A percentile compares a stretch with the other conserved stretches of the same genome.
Conservation (phyloP, 2,329 filamentous ascomycete genomes). For the Colletotrichum musae region DNA sequence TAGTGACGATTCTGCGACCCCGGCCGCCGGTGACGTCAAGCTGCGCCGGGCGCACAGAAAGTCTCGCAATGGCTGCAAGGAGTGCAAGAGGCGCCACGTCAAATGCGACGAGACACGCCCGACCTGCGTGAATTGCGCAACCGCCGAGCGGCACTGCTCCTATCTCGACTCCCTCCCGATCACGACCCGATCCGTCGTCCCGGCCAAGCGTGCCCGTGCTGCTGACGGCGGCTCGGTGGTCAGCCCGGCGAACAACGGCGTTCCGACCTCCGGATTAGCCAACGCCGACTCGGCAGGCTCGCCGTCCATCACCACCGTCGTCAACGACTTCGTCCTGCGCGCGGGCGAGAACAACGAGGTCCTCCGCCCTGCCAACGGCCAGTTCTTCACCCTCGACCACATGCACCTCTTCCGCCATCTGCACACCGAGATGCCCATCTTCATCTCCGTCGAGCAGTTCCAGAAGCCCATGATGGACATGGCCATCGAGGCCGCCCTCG, state of each 20-base stretch:
- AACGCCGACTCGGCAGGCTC: constrained; percentile 16
- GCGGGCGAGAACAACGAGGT: constrained; percentile 21
- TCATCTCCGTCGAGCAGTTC: constrained; percentile 41
- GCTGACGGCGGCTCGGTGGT: not conserved
- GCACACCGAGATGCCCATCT: constrained; percentile 45
- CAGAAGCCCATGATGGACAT: constrained; percentile 49
- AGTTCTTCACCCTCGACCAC: constrained; percentile 55
- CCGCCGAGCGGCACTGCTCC: constrained; percentile 53
- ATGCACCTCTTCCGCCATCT: constrained; percentile 57
- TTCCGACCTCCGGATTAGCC: not conserved
- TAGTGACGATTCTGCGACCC: constrained; percentile 35
- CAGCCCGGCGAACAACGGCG: constrained; percentile 15
- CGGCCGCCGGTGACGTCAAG: constrained; percentile 44
- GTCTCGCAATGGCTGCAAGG: constrained; percentile 57
- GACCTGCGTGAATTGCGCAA: constrained; percentile 56
- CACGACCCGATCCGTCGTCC: constrained; percentile 7
- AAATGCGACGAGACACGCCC: constrained; percentile 60
- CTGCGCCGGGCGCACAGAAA: constrained; percentile 56
- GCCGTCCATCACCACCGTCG: constrained; percentile 19
- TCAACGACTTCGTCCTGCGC: constrained; percentile 29
- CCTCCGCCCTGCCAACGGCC: constrained; percentile 16
- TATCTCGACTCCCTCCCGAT: constrained; percentile 44
- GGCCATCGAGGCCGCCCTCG: constrained; percentile 48
- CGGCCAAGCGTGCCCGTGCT: constrained; percentile 24
- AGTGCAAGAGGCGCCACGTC: constrained; percentile 58